phyloP scores from a whole-genome alignment of 2,329 filamentous ascomycete genomes.

The Colletotrichum noveboracense region DNA sequence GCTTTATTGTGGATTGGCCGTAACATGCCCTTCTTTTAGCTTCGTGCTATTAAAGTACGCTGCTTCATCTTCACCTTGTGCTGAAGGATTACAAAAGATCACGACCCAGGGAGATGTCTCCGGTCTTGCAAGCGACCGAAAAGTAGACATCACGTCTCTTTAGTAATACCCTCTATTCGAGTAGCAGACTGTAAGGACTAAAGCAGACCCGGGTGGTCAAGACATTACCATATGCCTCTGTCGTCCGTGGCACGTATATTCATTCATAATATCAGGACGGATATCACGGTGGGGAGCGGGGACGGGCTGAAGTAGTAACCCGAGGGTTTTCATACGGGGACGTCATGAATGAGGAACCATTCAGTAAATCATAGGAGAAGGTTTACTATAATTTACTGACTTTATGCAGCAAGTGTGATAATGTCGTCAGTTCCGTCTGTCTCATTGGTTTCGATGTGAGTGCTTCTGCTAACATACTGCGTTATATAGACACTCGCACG shows the following conservation, averaged over 20 bases:
- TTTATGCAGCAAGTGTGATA: too few species aligned
- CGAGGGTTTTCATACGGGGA: background rate
- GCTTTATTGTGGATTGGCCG: too few species aligned
- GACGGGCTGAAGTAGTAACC: too few species aligned
- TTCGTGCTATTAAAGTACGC: background rate
- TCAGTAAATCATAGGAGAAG: rapidly evolving
- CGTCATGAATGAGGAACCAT: too few species aligned
- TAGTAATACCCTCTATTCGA: background rate
- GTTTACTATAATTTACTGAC: background rate
- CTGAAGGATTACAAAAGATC: background rate
- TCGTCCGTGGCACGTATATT: background rate
- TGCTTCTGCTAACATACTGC: background rate
- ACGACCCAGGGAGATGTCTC: background rate
- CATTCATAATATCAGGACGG: background rate
- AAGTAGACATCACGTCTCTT: background rate
- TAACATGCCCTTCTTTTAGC: background rate
- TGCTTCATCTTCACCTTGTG: background rate
- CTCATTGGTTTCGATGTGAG: background rate
- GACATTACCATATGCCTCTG: background rate
- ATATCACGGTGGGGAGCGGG: too few species aligned
- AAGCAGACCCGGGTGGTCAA: background rate
- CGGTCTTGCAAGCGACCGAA: background rate
- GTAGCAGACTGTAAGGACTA: background rate
- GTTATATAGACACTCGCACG: background rate
- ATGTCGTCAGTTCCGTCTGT: too few species aligned